Percentiles rank a stretch among this genome's conserved stretches.
phyloP scores from a whole-genome alignment of 202 grass and related monocot species.

The Saccharum hybrid region DNA sequence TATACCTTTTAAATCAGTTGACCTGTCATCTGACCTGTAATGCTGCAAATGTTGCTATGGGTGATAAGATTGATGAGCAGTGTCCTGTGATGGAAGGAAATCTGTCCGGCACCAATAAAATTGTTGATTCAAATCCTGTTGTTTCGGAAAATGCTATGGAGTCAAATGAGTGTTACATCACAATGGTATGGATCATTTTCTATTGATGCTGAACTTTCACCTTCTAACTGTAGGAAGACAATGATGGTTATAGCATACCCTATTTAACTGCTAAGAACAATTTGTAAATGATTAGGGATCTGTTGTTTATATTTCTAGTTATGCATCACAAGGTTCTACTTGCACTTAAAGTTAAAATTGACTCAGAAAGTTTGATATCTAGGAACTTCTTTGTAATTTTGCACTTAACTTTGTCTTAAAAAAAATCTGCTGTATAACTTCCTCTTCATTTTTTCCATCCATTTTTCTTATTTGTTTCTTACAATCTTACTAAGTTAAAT shows the following conservation, averaged over 20 bases:
- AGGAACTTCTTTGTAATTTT: constrained; percentile 20
- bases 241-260: constrained; percentile 14
- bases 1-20: constrained; percentile 87
- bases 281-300: constrained; percentile 9
- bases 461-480: constrained; percentile 35
- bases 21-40: constrained; percentile 58
- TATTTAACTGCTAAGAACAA: constrained; percentile 15
- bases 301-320: constrained; percentile 31
- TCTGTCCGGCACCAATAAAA: constrained; percentile 41
- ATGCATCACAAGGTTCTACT: not conserved
- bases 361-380: constrained; percentile 26
- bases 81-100: constrained; percentile 45
- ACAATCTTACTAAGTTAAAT: constrained; percentile 41
- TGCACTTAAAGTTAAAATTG: constrained; percentile 19
- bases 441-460: not conserved
- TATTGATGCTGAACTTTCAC: constrained; percentile 39
- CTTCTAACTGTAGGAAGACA: constrained; percentile 12
- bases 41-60: constrained; percentile 50
- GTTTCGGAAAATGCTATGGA: constrained; percentile 44
- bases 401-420: constrained; percentile 22
- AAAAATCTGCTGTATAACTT: constrained; percentile 13
- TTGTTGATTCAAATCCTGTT: constrained; percentile 42
- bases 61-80: constrained; percentile 38
- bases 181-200: constrained; percentile 61
- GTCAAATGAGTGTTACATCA: constrained; percentile 65